A percentile compares a stretch with the other conserved stretches of the same genome.
phyloP scores from a whole-genome alignment of 495 filamentous ascomycete species.

The Apiosordaria backusii region DNA sequence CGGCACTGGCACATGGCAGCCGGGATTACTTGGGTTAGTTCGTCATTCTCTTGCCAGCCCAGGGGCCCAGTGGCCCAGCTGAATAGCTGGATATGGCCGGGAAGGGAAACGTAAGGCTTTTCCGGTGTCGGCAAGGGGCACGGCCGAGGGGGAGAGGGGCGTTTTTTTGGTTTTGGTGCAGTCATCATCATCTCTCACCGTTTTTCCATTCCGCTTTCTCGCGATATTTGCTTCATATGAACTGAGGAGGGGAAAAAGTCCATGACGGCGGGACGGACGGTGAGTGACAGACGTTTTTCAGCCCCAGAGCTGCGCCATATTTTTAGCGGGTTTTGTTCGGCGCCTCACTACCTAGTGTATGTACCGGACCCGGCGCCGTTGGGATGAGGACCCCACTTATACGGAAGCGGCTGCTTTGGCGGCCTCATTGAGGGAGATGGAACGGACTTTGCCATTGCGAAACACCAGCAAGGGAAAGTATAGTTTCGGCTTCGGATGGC shows the following conservation, averaged over 20 bases:
- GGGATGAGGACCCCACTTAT: not conserved
- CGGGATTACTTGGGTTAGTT: not conserved
- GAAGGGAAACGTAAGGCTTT: slow-evolving; percentile 24
- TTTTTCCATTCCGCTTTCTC: not conserved
- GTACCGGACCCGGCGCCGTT: slow-evolving; percentile 6
- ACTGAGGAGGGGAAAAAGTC: too few relatives aligned
- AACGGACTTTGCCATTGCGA: not conserved
- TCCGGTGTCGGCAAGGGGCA: slow-evolving; percentile 8
- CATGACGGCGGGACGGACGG: not conserved
- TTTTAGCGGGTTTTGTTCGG: slow-evolving; percentile 15
- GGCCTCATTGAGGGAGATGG: not conserved
- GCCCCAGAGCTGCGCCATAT: slow-evolving; percentile 23
- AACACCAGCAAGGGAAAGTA: not conserved
- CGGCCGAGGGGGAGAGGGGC: not conserved
- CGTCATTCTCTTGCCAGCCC: not conserved
- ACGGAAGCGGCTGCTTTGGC: not conserved
- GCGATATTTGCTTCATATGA: slow-evolving; percentile 6
- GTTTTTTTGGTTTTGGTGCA: not conserved
- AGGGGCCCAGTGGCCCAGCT: slow-evolving; percentile 18
- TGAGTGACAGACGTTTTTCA: slow-evolving; percentile 2
- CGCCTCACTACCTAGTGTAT: slow-evolving; percentile 11
- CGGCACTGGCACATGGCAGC: slow-evolving; percentile 5
- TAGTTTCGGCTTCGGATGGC: slow-evolving; percentile 7
- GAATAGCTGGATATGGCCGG: slow-evolving; percentile 14
- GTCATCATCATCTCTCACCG: not conserved